phyloP scores from a whole-genome alignment of 2,329 filamentous ascomycete species.

The Proliferodiscus dingleyae region DNA sequence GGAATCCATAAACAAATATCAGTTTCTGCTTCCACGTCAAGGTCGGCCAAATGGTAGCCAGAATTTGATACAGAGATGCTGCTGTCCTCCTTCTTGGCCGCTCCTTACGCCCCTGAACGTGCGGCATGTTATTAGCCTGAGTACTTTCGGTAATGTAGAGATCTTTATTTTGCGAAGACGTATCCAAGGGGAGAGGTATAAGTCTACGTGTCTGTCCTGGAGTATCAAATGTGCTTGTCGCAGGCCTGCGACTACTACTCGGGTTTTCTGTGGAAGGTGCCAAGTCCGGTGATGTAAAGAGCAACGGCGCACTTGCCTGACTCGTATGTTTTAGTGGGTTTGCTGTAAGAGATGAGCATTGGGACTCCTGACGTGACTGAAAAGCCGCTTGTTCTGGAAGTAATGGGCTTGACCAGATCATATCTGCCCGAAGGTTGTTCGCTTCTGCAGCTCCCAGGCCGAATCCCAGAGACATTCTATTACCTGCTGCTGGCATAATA shows the following conservation, averaged over 20 bases:
- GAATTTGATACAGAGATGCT: conserved; percentile 46
- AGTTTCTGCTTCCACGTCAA: conserved; percentile 48
- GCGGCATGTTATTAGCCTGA: neutral
- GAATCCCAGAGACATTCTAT: conserved; percentile 10
- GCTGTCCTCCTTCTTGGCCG: conserved; percentile 10
- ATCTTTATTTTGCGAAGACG: neutral
- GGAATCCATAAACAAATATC: conserved; percentile 55
- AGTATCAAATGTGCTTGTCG: too few species aligned
- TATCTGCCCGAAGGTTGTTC: conserved; percentile 13
- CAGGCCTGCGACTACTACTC: too few species aligned
- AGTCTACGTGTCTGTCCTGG: too few species aligned
- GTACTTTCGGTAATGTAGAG: neutral
- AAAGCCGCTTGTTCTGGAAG: conserved; percentile 1
- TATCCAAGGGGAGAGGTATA: too few species aligned
- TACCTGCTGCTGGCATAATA: neutral
- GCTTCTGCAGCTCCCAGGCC: conserved; percentile 17
- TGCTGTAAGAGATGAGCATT: neutral
- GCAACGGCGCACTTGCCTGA: too few species aligned
- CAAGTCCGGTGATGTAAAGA: too few species aligned
- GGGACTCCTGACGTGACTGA: neutral
- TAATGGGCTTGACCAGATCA: conserved; percentile 18
- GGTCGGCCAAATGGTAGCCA: conserved; percentile 66
- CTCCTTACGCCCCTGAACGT: neutral
- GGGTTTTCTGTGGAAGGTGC: too few species aligned
- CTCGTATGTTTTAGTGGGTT: neutral